phyloP scores from a whole-genome alignment of 1,284 basidiomycete genomes.

The Chalciporus piperatoides region DNA sequence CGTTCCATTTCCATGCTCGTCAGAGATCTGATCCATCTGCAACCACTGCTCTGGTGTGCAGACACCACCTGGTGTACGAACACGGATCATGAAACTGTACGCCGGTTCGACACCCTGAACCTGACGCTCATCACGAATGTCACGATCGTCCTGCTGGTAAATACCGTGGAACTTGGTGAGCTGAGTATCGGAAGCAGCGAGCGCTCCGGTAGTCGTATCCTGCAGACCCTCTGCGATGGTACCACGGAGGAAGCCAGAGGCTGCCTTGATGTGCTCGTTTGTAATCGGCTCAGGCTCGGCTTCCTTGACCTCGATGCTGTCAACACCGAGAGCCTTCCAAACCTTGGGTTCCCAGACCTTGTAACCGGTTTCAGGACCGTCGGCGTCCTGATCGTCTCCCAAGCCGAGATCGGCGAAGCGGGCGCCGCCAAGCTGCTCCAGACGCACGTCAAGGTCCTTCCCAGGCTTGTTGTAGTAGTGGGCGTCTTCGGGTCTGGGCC shows the following conservation, averaged over 20 bases:
- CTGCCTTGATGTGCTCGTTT: slow-evolving; percentile 99
- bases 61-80: slow-evolving; percentile 94
- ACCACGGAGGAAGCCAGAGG: slow-evolving; percentile 90
- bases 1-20: slow-evolving; percentile 91
- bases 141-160: slow-evolving; percentile 96
- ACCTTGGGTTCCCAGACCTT: slow-evolving; percentile 89
- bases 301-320: slow-evolving; percentile 85
- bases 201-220: slow-evolving; percentile 85
- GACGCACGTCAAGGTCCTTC: slow-evolving; percentile 83
- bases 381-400: slow-evolving; percentile 97
- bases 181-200: slow-evolving; percentile 88
- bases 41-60: slow-evolving; percentile 93
- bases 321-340: slow-evolving; percentile 96
- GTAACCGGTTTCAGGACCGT: slow-evolving; percentile 96
- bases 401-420: slow-evolving; percentile 76
- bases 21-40: slow-evolving; percentile 92
- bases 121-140: slow-evolving; percentile 95
- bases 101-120: slow-evolving; percentile 94
- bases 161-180: slow-evolving; percentile 99
- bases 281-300: slow-evolving; percentile 96
- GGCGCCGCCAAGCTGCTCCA: slow-evolving; percentile 74
- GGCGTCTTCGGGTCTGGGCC: slow-evolving; percentile 95
- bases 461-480: slow-evolving; percentile 98
- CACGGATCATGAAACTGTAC: slow-evolving; percentile 98
- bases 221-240: slow-evolving; percentile 91